Evolutionary conservation across 2,329 filamentous ascomycete species (phyloP).

Genomic region (Monosporascus sp.): DNA sequence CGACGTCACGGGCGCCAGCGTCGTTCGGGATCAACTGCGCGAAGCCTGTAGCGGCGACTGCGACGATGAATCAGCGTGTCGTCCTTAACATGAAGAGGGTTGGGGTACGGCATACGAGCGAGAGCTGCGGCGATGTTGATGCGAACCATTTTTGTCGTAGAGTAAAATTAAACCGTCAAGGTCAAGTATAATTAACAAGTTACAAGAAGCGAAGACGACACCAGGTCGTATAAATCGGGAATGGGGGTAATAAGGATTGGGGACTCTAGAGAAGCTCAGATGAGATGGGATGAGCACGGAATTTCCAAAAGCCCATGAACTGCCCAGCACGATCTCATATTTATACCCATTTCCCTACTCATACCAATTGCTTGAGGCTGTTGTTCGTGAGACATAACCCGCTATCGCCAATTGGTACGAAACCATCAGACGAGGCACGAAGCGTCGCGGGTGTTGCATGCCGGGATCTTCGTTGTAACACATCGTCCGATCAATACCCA

Average conservation of each 20-base stretch:
- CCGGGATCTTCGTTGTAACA: not conserved
- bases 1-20: constrained; percentile 30
- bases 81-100: not conserved
- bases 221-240: constrained; percentile 8
- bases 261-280: not conserved
- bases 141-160: constrained; percentile 30
- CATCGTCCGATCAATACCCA: not conserved
- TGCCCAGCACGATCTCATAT: not conserved
- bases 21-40: constrained; percentile 29
- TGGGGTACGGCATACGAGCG: constrained; percentile 20
- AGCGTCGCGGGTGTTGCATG: not conserved
- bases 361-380: not conserved
- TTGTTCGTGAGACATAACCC: not conserved
- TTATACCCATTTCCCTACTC: not conserved
- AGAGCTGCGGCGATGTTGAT: constrained; percentile 23
- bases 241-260: not conserved
- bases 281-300: not conserved
- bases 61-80: constrained; percentile 3
- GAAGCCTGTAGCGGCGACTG: constrained; percentile 25
- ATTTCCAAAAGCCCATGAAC: not conserved
- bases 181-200: constrained; percentile 4
- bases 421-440: not conserved
- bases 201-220: constrained; percentile 11
- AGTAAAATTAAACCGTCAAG: constrained; percentile 5
- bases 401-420: not conserved